Percentiles rank a stretch among this genome's conserved stretches.
Evolutionary conservation across 1,139 yeast genomes (phyloP).

Genomic region (Kodamaea plutei): DNA sequence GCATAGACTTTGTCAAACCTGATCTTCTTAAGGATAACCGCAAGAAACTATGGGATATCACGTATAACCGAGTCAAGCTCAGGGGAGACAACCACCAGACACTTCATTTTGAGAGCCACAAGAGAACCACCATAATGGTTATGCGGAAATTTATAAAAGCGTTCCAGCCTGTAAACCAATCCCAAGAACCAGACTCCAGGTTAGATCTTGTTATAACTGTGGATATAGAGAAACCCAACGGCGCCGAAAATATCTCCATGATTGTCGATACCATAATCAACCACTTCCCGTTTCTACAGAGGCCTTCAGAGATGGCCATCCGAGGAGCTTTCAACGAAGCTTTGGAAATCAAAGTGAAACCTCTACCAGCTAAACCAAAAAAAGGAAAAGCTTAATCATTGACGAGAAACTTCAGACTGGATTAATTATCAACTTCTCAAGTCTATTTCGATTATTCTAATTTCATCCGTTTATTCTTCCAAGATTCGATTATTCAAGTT

Average conservation of each 20-base stretch:
- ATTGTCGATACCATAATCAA: background rate
- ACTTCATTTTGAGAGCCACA: conserved; percentile 46
- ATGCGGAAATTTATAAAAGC: conserved; percentile 70
- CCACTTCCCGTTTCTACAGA: background rate
- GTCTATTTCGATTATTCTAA: too few relatives aligned
- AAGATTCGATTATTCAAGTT: too few relatives aligned
- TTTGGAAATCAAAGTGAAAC: too few relatives aligned
- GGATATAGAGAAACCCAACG: conserved; percentile 29
- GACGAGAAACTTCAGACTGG: too few relatives aligned
- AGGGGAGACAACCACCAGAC: conserved; percentile 91
- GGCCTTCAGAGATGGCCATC: background rate
- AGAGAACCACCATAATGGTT: conserved; percentile 46
- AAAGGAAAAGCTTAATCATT: too few relatives aligned
- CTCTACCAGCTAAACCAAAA: too few relatives aligned
- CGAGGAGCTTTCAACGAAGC: background rate
- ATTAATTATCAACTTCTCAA: too few relatives aligned
- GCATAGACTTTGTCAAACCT: conserved; percentile 53
- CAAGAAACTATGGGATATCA: conserved; percentile 43
- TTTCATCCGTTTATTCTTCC: too few relatives aligned
- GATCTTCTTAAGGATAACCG: conserved; percentile 1
- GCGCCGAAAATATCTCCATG: background rate
- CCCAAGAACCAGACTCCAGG: conserved; percentile 52
- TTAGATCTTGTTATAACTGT: conserved; percentile 65
- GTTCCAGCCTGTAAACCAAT: conserved; percentile 53
- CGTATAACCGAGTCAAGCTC: conserved; percentile 51